Evolutionary conservation across 352 stramenopile genomes (phyloP).

Genomic region (Globisporangium heterothallicum): DNA sequence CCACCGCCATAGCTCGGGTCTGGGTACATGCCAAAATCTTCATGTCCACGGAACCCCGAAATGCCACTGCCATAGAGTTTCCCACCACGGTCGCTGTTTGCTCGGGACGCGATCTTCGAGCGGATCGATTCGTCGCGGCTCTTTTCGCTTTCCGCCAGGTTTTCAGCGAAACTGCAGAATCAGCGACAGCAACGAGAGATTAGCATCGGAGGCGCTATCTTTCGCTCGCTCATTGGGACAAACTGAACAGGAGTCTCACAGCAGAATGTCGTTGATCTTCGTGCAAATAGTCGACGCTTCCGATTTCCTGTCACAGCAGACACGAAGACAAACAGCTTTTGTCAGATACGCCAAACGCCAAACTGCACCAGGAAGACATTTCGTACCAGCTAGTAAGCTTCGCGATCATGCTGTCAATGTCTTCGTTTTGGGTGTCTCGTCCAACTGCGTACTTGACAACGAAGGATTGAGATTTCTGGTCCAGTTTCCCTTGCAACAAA

Average conservation of each 20-base stretch:
- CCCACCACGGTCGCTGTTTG: conserved; percentile 37
- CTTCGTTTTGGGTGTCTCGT: conserved; percentile 78
- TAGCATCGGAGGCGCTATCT: no score
- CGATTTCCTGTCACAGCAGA: conserved; percentile 30
- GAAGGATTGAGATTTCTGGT: conserved; percentile 80
- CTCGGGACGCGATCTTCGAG: conserved; percentile 43
- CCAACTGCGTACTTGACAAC: conserved; percentile 86
- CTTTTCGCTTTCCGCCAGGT: conserved; percentile 44
- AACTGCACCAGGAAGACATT: background rate
- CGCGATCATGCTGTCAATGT: conserved; percentile 86
- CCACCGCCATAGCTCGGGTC: conserved; percentile 21
- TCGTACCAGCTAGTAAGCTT: conserved; percentile 78
- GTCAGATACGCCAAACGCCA: no score
- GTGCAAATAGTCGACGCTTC: conserved; percentile 51
- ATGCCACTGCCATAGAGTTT: conserved; percentile 24
- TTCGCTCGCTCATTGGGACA: no score
- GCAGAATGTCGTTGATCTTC: conserved; percentile 69
- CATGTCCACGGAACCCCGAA: conserved; percentile 29
- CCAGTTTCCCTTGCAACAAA: conserved; percentile 87
- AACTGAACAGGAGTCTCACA: conserved; percentile 20
- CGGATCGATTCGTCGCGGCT: conserved; percentile 42
- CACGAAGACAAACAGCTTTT: no score
- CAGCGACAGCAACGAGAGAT: background rate
- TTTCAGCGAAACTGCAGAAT: conserved; percentile 41
- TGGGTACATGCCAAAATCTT: conserved; percentile 41